Evolutionary conservation across 1,284 basidiomycete species (phyloP), one percentile per base, ranked within the genome.

Genomic region (Ceratobasidium sp.): DNA sequence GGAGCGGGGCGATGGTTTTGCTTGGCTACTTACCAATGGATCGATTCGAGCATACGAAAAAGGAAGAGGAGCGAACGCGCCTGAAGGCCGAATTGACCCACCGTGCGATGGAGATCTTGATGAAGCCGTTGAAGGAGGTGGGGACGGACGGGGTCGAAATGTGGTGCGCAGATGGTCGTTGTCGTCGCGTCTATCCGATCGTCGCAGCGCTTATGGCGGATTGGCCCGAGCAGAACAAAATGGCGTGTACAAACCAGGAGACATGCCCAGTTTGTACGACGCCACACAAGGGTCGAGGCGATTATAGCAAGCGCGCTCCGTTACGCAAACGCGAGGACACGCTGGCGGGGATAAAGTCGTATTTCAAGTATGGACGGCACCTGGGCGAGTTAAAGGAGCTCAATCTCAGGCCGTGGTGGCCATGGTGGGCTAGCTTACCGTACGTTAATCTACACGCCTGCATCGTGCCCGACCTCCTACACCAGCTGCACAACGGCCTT

Each of bases 401-500:
- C 1, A 19, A 44, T 4, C 29, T 71, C 14, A 71, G 60, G 31
- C 56, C 67, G 17, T 47, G 36, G 27, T 33, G 36, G 29, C 54
- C 67, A 17, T 71, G 41, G 27, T 71, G 67, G 67, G 67, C 54
- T 1, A 17, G 22, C 45, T 47, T 71, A 45, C 41, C 44, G 17
- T 33, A 27, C n/a, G 14, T 24, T 19, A 29, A 69, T 65, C 80
- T 82, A 31, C 79, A 79, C 73, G 22, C 47, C 5, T 75, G 54
- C 31, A 64, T 81, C 59, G 80, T 78, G 2, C 81, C 81, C 2
- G 80, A 83, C 60, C 72, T 82, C 31, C 77, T 82, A 1, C 82
- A 82, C 66, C 81, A 82, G 62, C 75, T 82, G 0, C 79, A 82
- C 74, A 81, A 83, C 57, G 82, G 82, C 11, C 74, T 82, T 8